phyloP scores from a whole-genome alignment of 2,329 filamentous ascomycete species.

The Aureobasidium sp. region DNA sequence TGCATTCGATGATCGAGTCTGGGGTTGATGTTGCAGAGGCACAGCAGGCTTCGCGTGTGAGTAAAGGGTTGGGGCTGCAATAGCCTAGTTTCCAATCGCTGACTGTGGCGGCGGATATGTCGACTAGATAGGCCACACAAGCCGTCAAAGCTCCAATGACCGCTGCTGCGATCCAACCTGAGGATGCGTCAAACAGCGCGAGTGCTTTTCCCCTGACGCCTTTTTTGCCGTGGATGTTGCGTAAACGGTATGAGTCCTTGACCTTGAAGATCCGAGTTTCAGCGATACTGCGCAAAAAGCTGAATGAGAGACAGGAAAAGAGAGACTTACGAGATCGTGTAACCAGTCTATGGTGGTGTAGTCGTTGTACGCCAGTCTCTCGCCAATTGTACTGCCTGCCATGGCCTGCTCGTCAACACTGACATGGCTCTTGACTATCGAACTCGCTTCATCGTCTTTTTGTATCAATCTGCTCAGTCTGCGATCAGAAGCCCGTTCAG shows the following conservation, averaged over 20 bases:
- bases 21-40: slow-evolving; percentile 21
- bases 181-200: slow-evolving; percentile 43
- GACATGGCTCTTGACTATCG: slow-evolving; percentile 36
- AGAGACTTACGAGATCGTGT: slow-evolving; percentile 44
- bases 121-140: slow-evolving; percentile 49
- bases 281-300: background rate
- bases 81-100: slow-evolving; percentile 54
- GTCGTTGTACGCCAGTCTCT: slow-evolving; percentile 53
- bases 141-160: slow-evolving; percentile 50
- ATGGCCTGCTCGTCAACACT: slow-evolving; percentile 46
- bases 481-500: slow-evolving; percentile 18
- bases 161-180: slow-evolving; percentile 51
- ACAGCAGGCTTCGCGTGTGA: slow-evolving; percentile 47
- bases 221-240: slow-evolving; percentile 37
- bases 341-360: slow-evolving; percentile 59
- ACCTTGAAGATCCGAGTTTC: slow-evolving; percentile 31
- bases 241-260: slow-evolving; percentile 51
- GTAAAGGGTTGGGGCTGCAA: slow-evolving; percentile 40
- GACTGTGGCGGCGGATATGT: slow-evolving; percentile 48
- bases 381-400: slow-evolving; percentile 42
- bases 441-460: slow-evolving; percentile 37
- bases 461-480: slow-evolving; percentile 29
- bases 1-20: slow-evolving; percentile 31
- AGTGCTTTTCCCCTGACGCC: slow-evolving; percentile 37
- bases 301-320: background rate